Evolutionary conservation across 2,329 filamentous ascomycete genomes (phyloP).

Genomic region (Teratosphaeria destructans): DNA sequence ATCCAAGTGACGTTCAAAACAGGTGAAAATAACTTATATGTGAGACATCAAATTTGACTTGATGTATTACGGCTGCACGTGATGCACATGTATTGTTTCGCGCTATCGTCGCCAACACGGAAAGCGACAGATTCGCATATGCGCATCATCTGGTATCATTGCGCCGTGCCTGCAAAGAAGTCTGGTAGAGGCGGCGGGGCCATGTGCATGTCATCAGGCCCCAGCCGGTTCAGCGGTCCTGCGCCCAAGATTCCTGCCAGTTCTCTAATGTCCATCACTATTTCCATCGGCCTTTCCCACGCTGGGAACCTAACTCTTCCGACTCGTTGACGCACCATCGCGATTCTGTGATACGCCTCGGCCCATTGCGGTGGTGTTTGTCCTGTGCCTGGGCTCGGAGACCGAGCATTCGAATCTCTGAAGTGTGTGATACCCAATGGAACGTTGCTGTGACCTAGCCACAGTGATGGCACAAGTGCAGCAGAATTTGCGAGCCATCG

Average conservation of each 20-base stretch:
- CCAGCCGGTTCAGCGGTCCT: neutral
- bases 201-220: neutral
- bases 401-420: conserved; percentile 6
- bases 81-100: neutral
- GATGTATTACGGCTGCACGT: neutral
- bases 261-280: conserved; percentile 33
- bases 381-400: conserved; percentile 1
- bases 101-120: neutral
- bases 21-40: too few relatives aligned
- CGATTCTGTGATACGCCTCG: conserved; percentile 27
- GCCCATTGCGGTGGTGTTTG: conserved; percentile 27
- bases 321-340: conserved; percentile 28
- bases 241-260: conserved; percentile 17
- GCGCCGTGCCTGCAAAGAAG: neutral
- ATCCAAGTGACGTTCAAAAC: too few relatives aligned
- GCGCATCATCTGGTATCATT: neutral
- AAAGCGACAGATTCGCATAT: neutral
- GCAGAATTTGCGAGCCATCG: conserved; percentile 37
- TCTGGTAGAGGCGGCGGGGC: neutral
- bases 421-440: conserved; percentile 35
- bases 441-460: conserved; percentile 19
- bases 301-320: conserved; percentile 24
- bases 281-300: conserved; percentile 31
- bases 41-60: neutral
- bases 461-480: conserved; percentile 13